Evolutionary conservation across 495 filamentous ascomycete species (phyloP).

Genomic region (Xylona heveae): DNA sequence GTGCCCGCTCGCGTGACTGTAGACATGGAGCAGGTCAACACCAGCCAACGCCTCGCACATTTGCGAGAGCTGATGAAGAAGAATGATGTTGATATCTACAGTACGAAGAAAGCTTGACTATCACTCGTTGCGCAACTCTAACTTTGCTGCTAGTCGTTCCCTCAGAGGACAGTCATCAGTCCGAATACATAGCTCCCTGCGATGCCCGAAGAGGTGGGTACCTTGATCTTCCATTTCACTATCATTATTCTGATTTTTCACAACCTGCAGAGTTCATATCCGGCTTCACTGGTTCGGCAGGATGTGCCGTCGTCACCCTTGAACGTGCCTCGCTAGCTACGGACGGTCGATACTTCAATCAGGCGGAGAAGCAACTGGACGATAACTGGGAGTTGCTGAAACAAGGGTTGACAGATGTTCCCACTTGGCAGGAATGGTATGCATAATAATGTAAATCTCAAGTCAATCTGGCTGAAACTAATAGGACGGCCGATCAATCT

Average conservation of each 20-base stretch:
- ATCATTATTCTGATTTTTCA: conserved; percentile 8
- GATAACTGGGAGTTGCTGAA: conserved; percentile 83
- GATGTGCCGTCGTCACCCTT: conserved; percentile 70
- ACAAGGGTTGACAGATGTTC: conserved; percentile 79
- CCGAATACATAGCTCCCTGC: conserved; percentile 90
- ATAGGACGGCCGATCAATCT: conserved; percentile 57
- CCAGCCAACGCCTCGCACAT: conserved; percentile 49
- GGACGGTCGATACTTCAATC: conserved; percentile 97
- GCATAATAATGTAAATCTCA: conserved; percentile 2
- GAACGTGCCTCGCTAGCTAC: conserved; percentile 83
- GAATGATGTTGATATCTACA: conserved; percentile 77
- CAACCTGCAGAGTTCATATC: conserved; percentile 52
- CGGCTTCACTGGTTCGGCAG: conserved; percentile 90
- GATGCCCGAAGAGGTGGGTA: conserved; percentile 74
- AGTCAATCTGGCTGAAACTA: conserved; percentile 6
- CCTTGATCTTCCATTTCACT: conserved; percentile 2
- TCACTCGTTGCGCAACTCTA: conserved; percentile 4
- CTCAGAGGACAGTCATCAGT: conserved; percentile 93
- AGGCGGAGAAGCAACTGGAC: conserved; percentile 83
- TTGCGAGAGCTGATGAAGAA: conserved; percentile 79
- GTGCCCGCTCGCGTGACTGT: conserved; percentile 16
- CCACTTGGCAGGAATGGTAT: conserved; percentile 96
- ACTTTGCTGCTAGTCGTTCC: conserved; percentile 48
- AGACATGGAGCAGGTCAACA: conserved; percentile 75
- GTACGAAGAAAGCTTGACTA: conserved; percentile 27